Percentiles rank a stretch among this genome's conserved stretches.
Conservation (phyloP, 1,284 basidiomycete species). For the Austroboletus novae-zelandiae region DNA sequence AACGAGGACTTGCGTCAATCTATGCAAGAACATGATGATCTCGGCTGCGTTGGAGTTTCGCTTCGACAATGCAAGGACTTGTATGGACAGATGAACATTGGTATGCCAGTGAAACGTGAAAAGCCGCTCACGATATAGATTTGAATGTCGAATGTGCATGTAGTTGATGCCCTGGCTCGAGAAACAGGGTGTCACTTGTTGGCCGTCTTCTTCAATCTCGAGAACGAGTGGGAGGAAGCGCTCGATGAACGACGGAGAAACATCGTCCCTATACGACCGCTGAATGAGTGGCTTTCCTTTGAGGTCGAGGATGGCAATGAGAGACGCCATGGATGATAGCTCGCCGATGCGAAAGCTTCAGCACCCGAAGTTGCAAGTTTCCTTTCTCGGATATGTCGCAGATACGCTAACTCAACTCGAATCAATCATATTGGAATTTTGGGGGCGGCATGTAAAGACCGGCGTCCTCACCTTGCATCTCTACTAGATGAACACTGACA, state of each 20-base stretch:
- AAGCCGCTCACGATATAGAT: slow-evolving; percentile 79
- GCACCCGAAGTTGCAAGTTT: slow-evolving; percentile 1
- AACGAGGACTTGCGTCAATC: slow-evolving; percentile 83
- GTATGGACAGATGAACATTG: not conserved
- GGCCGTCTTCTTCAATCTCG: slow-evolving; percentile 97
- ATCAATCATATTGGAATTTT: no score
- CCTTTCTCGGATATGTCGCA: slow-evolving; percentile 13
- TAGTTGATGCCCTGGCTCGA: slow-evolving; percentile 94
- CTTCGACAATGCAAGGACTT: slow-evolving; percentile 94
- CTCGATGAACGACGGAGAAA: slow-evolving; percentile 86
- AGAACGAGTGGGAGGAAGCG: slow-evolving; percentile 92
- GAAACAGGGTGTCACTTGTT: slow-evolving; percentile 94
- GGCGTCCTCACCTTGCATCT: no score
- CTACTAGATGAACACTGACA: no score
- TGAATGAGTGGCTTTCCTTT: slow-evolving; percentile 99
- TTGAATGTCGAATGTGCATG: slow-evolving; percentile 98
- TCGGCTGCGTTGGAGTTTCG: slow-evolving; percentile 96
- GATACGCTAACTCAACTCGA: no score
- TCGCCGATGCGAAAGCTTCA: not conserved
- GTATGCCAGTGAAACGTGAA: not conserved
- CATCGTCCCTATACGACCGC: slow-evolving; percentile 96
- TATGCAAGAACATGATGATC: slow-evolving; percentile 95
- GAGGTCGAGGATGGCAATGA: slow-evolving; percentile 95
- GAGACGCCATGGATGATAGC: slow-evolving; percentile 45
- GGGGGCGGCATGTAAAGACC: no score